Evolutionary conservation across 2,329 filamentous ascomycete genomes (phyloP), one percentile per base, ranked within the genome.

Genomic region (Fonsecaea multimorphosa): DNA sequence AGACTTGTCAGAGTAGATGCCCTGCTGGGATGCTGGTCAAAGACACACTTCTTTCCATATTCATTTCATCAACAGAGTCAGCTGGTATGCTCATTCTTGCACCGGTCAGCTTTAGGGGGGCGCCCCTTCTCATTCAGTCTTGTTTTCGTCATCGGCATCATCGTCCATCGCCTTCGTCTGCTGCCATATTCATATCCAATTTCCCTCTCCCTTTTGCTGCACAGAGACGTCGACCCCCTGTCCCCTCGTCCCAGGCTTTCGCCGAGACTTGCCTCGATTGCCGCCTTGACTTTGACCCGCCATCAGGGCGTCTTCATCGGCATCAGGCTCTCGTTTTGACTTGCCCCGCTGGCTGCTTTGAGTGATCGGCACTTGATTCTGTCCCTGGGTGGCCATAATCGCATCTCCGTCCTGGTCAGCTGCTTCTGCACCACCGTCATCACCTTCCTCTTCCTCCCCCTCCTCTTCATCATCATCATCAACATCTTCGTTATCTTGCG

Each of bases 401-500:
- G 62, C 67, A 59, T 72, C 70, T n/a, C 69, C 68, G 34, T 69
- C 70, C 11, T 46, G 61, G 38, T 66, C 58, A 11, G 32, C 61
- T 12, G 76, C 3, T 74, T 78, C 49, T 24, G 19, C 44, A 77
- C 81, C 72, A 78, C 80, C 71, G 76, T 74, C 66, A 73, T 78
- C 52, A 74, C 77, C 40, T 76, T 74, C 68, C 78, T 72, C 69
- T 27, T 68, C 68, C 19, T 49, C 44, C 22, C 44, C 44, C n/a
- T 68, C 70, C 11, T 49, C 65, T n/a, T 66, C 57, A 11, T 44
- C 60, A 31, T 77, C 3, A 74, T 78, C 52, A 78, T 81, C 72
- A 78, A 80, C 72, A 76, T 75, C 66, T 74, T 78, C 52, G 74
- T 77, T 40, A 76, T 74, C 68, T 78, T 75, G 69, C 72, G 76